Percentiles rank a stretch among this genome's conserved stretches.
These are phyloP conservation scores for Paspalum vaginatum DNA, from an alignment of 176 grass and related monocot genomes.

Conservation along the genomic window DNA sequence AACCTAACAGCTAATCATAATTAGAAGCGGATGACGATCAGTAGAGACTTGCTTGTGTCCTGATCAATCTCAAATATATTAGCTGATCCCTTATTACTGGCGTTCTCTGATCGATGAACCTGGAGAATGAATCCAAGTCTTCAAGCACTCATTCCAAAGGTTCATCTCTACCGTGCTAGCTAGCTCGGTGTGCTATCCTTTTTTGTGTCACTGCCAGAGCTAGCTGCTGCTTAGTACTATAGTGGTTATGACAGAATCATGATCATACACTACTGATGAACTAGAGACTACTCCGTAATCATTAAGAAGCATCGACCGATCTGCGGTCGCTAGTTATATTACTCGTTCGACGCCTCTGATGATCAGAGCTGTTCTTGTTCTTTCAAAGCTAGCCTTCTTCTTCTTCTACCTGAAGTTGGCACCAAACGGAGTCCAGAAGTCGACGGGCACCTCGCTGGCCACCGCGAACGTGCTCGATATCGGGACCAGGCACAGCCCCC, in stretches of 20 bases:
- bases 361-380: background rate
- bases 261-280: conserved; percentile 27
- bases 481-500: conserved; percentile 92
- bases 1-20: conserved; percentile 65
- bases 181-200: conserved; percentile 31
- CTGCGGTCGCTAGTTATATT: background rate
- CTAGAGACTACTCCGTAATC: background rate
- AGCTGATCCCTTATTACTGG: conserved; percentile 43
- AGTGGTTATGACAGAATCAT: conserved; percentile 32
- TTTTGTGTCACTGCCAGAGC: conserved; percentile 28
- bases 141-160: conserved; percentile 79
- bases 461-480: conserved; percentile 86
- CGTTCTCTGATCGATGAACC: conserved; percentile 53
- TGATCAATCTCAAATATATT: conserved; percentile 19
- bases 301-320: conserved; percentile 30
- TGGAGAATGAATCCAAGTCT: conserved; percentile 73
- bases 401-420: conserved; percentile 75
- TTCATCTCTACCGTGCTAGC: conserved; percentile 52
- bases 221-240: conserved; percentile 10
- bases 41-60: conserved; percentile 23
- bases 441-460: conserved; percentile 69
- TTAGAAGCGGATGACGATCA: conserved; percentile 29
- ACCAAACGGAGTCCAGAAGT: conserved; percentile 86
- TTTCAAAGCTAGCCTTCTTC: background rate
- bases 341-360: conserved; percentile 24